phyloP scores from a whole-genome alignment of 805 yeast genomes.

The Ascoidea tarda region DNA sequence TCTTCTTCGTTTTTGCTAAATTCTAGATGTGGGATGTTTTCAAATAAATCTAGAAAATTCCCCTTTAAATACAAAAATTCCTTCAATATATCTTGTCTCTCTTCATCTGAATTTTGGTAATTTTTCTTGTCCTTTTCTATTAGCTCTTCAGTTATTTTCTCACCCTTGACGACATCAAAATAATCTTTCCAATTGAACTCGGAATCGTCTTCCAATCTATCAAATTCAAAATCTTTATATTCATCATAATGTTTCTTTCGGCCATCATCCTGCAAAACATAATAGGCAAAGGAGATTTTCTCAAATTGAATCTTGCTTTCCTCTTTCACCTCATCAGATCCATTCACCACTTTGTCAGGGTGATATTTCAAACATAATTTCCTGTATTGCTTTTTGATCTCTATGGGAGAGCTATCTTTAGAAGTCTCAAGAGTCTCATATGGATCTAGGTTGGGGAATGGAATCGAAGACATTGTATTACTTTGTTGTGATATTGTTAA shows the following conservation, averaged over 20 bases:
- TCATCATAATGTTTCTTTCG: constrained; percentile 46
- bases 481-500: too few species aligned
- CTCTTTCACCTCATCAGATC: constrained; percentile 18
- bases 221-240: constrained; percentile 30
- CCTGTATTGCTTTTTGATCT: constrained; percentile 55
- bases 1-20: constrained; percentile 42
- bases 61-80: constrained; percentile 48
- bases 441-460: constrained; percentile 47
- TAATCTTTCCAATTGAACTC: constrained; percentile 45
- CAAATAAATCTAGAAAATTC: constrained; percentile 56
- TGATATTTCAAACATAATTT: constrained; percentile 48
- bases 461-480: constrained; percentile 7
- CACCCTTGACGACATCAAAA: constrained; percentile 29
- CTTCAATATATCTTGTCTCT: constrained; percentile 44
- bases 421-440: constrained; percentile 36
- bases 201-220: constrained; percentile 13
- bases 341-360: constrained; percentile 50
- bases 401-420: constrained; percentile 28
- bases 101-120: constrained; percentile 53
- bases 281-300: constrained; percentile 60
- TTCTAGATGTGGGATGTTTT: constrained; percentile 66
- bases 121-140: constrained; percentile 53
- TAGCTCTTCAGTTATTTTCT: constrained; percentile 41
- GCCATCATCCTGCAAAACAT: constrained; percentile 44
- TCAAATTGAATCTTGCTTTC: constrained; percentile 37